Conservation (phyloP, 805 yeast genomes). For the Suhomyces kilbournensis region DNA sequence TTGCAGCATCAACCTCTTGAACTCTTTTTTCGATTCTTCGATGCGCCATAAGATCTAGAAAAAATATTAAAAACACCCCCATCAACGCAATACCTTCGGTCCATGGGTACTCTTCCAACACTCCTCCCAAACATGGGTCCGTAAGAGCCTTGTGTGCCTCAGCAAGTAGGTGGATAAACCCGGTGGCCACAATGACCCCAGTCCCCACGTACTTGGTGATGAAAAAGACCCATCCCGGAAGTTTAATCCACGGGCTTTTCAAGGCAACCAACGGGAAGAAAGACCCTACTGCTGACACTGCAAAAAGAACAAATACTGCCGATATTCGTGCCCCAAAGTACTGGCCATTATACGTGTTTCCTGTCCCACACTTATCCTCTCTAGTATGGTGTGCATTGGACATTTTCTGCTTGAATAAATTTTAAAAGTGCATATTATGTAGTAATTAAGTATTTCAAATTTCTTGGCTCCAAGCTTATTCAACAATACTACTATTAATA, state of each 20-base stretch:
- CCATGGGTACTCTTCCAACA: conserved; percentile 27
- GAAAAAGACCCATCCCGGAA: conserved; percentile 28
- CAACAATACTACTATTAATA: background rate
- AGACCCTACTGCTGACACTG: conserved; percentile 27
- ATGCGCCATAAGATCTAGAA: conserved; percentile 27
- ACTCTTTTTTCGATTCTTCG: conserved; percentile 8
- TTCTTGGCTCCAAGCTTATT: background rate
- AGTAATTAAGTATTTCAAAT: background rate
- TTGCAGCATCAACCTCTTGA: background rate
- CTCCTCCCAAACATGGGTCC: conserved; percentile 26
- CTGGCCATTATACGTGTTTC: conserved; percentile 21
- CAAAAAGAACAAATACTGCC: conserved; percentile 30
- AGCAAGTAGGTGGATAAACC: conserved; percentile 33
- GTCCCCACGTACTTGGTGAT: conserved; percentile 30
- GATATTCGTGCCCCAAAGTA: conserved; percentile 24
- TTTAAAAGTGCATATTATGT: background rate
- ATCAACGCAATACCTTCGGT: conserved; percentile 31
- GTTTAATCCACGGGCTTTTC: conserved; percentile 15
- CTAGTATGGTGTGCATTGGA: background rate
- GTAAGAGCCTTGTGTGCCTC: conserved; percentile 25
- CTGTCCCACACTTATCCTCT: conserved; percentile 9
- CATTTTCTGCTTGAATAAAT: background rate
- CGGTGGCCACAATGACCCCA: conserved; percentile 37
- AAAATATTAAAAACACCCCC: conserved; percentile 29
- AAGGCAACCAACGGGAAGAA: conserved; percentile 29